Percentiles rank a stretch among this genome's conserved stretches.
Evolutionary conservation across 257 asterid species (phyloP).

Genomic region (Salvia hispanica): DNA sequence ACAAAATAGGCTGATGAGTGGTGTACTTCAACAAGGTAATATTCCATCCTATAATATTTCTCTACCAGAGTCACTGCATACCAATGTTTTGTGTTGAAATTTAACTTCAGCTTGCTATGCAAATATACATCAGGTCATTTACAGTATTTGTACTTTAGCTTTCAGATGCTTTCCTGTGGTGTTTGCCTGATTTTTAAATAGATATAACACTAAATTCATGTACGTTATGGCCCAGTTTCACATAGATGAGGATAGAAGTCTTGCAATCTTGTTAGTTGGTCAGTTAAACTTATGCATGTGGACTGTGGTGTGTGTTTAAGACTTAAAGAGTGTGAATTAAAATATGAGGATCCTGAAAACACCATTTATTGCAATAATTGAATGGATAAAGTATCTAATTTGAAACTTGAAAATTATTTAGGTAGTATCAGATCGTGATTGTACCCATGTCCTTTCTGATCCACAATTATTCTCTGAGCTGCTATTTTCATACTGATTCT

Average conservation of each 20-base stretch:
- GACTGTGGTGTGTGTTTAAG: neutral
- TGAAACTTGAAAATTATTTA: neutral
- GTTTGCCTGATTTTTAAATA: conserved; percentile 14
- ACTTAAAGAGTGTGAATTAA: neutral
- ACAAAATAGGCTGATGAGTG: conserved; percentile 78
- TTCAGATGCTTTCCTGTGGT: conserved; percentile 10
- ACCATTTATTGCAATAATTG: neutral
- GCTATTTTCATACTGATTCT: neutral
- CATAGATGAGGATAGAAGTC: conserved; percentile 7
- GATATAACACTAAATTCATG: conserved; percentile 12
- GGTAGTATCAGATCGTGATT: conserved; percentile 8
- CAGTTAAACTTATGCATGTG: neutral
- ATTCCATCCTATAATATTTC: conserved; percentile 18
- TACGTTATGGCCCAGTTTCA: conserved; percentile 15
- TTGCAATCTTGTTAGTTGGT: conserved; percentile 24
- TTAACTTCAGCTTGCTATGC: conserved; percentile 25
- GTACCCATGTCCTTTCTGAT: conserved; percentile 17
- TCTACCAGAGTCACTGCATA: conserved; percentile 27
- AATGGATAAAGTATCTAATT: neutral
- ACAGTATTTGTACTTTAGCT: neutral
- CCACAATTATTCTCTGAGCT: neutral
- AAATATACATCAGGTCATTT: neutral
- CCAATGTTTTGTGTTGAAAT: conserved; percentile 4
- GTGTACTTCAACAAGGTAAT: conserved; percentile 92
- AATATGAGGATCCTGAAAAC: conserved; percentile 1